phyloP scores from a whole-genome alignment of 129 eudicot genomes.

The Chrysanthemum makinoi region DNA sequence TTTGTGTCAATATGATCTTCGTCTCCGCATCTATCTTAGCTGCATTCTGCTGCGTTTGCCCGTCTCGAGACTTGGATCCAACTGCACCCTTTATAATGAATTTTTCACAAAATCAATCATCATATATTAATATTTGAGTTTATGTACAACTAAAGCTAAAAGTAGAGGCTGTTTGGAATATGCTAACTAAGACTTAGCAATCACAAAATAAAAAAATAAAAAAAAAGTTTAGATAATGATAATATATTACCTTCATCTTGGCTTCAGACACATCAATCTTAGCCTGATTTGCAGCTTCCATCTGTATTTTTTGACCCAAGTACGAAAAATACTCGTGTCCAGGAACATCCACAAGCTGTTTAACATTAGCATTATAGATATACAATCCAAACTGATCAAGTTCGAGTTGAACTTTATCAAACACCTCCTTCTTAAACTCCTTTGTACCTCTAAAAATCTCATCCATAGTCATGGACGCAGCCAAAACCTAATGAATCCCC shows the following conservation, averaged over 20 bases:
- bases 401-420: constrained; percentile 48
- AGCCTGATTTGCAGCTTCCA: constrained; percentile 61
- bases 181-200: neutral
- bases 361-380: constrained; percentile 57
- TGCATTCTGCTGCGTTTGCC: constrained; percentile 57
- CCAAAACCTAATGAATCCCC: constrained; percentile 52
- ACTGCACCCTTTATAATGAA: constrained; percentile 36
- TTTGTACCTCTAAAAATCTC: constrained; percentile 53
- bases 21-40: constrained; percentile 72
- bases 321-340: constrained; percentile 63
- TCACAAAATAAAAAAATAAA: neutral
- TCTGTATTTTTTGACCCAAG: constrained; percentile 54
- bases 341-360: constrained; percentile 53
- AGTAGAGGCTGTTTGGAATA: too few species aligned
- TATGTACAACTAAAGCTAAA: neutral
- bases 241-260: constrained; percentile 35
- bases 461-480: constrained; percentile 68
- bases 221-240: too few species aligned
- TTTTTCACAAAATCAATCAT: constrained; percentile 25
- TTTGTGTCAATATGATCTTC: constrained; percentile 41
- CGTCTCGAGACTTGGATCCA: constrained; percentile 51
- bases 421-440: constrained; percentile 50
- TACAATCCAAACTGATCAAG: constrained; percentile 45
- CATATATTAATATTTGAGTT: neutral
- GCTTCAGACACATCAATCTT: constrained; percentile 64